A percentile compares a stretch with the other conserved stretches of the same genome.
These are phyloP conservation scores for Tulasnella sp. DNA, from an alignment of 768 basidiomycete genomes.

Conservation along the genomic window DNA sequence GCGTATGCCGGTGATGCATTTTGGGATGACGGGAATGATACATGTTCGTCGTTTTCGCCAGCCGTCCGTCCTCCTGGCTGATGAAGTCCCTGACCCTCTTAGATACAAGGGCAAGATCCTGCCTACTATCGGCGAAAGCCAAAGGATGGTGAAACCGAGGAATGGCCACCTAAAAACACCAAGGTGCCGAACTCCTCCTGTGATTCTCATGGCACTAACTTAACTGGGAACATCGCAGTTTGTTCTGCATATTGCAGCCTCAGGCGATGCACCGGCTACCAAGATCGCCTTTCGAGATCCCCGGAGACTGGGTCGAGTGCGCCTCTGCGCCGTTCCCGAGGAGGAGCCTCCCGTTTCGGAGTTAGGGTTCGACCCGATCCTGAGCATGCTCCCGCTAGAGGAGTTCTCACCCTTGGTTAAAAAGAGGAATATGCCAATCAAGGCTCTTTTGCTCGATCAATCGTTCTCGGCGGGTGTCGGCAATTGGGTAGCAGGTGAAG, in stretches of 20 bases:
- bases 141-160: not conserved
- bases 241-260: constrained; percentile 20
- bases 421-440: constrained; percentile 22
- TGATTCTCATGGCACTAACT: not conserved
- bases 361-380: constrained; percentile 67
- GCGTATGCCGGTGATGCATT: constrained; percentile 57
- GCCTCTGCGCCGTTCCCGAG: constrained; percentile 45
- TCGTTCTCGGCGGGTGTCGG: constrained; percentile 72
- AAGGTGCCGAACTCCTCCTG: not conserved
- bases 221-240: not conserved
- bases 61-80: not conserved
- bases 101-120: constrained; percentile 11
- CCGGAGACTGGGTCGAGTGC: constrained; percentile 57
- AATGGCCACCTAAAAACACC: constrained; percentile 13
- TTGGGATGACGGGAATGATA: constrained; percentile 81
- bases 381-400: constrained; percentile 41
- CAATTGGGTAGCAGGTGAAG: constrained; percentile 68
- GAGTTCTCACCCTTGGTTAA: constrained; percentile 6
- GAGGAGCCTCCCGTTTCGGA: constrained; percentile 57
- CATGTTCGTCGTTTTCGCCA: constrained; percentile 36
- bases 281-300: constrained; percentile 66
- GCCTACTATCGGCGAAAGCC: constrained; percentile 4
- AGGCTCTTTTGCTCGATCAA: constrained; percentile 67
- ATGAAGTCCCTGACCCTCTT: not conserved
- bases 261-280: constrained; percentile 26